phyloP scores from a whole-genome alignment of 208 protist species.

The Acanthamoeba castellanii region DNA sequence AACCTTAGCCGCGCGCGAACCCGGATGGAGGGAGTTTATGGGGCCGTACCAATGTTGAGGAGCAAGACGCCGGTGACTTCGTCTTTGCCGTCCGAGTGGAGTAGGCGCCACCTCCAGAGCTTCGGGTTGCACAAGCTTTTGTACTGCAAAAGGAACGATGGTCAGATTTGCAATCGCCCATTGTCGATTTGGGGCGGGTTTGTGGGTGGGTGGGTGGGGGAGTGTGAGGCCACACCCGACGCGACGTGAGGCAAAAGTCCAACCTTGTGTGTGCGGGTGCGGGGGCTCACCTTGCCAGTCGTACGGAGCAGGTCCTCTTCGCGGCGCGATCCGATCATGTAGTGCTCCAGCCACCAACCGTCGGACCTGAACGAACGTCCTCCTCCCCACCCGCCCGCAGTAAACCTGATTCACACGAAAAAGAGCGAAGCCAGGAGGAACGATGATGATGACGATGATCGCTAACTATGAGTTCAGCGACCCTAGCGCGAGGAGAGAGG shows the following conservation, averaged over 20 bases:
- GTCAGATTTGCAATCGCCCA: not conserved
- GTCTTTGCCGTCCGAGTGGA: conserved; percentile 52
- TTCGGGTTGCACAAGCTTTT: conserved; percentile 56
- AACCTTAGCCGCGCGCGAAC: no score
- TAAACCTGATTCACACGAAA: not conserved
- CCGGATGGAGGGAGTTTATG: not conserved
- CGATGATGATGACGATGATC: no score
- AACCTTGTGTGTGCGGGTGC: no score
- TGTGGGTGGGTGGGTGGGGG: no score
- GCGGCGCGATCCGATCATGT: conserved; percentile 43
- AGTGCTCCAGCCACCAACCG: conserved; percentile 55
- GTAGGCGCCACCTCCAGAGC: conserved; percentile 54
- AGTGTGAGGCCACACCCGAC: no score
- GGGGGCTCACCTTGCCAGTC: not conserved
- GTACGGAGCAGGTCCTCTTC: not conserved
- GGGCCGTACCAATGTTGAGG: conserved; percentile 15
- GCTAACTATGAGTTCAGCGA: no score
- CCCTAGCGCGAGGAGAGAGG: no score
- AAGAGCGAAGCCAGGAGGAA: not conserved
- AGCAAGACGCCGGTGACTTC: conserved; percentile 49
- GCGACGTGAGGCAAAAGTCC: no score
- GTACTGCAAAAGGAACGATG: not conserved
- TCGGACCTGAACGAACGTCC: not conserved
- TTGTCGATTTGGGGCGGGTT: no score
- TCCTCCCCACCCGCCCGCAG: not conserved